Base-by-base conservation (phyloP, 495 filamentous ascomycete genomes). In the Haplographium delicatum region DNA sequence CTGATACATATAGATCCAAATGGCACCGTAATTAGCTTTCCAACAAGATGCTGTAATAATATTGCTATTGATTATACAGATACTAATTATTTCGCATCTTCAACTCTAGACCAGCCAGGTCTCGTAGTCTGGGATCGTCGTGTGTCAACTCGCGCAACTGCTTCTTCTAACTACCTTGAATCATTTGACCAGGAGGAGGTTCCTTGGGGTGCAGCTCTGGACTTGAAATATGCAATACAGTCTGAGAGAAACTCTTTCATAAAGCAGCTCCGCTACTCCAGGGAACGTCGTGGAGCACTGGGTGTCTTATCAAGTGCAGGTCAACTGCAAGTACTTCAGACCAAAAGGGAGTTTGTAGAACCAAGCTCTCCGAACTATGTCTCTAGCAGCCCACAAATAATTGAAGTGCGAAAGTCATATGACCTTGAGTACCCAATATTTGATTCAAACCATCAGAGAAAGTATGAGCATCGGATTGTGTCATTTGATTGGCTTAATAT, bases 31-130 rank as follows among this genome's bases (percentile, higher is more conserved):
- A 61, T 72, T 43, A 71, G 65, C 43, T 89, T 86, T 57, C 78
- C 80, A 11, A 95, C 90, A 13, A 80, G 84, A 42, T 93, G 88
- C 63, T 89, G 90, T 34, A 88, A 95, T 60, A 95, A 95, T 54
- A 66, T 97, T 41, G 83, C 89, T 23, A 90, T 97, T 51, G 88
- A 98, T 65, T 86, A 85, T 56, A 74, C 85, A 9, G 88, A 97
- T 64, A 82, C 88, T 59, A 96, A 96, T 59, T 96, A 95, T 60
- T 95, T 97, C 65, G 88, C 90, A 0, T 95, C 90, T 5, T 88
- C 86, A n/a, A 80, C 80, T 9, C 69, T 86, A 10, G 75, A 65
- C 63, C 80, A 60, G 67, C 50, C 81, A 15, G 75, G 74, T 2
- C 76, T 97, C 46, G 86, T 85, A 54, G 75, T 97, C 13, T 98